Base-by-base conservation (phyloP, 2,329 filamentous ascomycete genomes). In the Nemania sp. region DNA sequence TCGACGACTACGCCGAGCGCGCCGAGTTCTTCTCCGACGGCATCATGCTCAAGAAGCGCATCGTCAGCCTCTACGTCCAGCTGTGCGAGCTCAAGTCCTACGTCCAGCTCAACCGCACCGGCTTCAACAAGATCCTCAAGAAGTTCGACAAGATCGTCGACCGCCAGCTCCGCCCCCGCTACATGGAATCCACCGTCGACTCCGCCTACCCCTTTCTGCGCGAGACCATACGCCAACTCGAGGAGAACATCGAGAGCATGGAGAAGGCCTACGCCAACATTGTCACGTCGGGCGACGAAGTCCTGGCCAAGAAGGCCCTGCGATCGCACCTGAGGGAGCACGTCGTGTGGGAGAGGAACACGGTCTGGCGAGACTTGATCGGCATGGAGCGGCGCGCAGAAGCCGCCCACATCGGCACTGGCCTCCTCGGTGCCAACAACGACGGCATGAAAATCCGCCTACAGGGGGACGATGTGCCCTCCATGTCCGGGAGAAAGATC, bases 341-440 rank as follows among this genome's bases (percentile, higher is more conserved):
- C 71, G 92, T 99, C 17, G 93, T 97, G 0, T 99, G 94, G 95
- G 95, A 99, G 72, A 84, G 94, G 52, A 99, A 99, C 69, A 99
- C 94, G 0, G 94, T 99, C 15, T 99, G 94, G 94, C 81, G 95
- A 74, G 94, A 99, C 66, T 94, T 99, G 84, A 99, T 99, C 69
- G 94, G 93, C 48, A 93, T 99, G 63, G 95, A 99, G 75, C 83
- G 94, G 19, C 92, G 96, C 68, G 91, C 91, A 1, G 93, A 97
- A 73, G 95, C 94, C 7, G 93, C 93, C 7, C 94, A 93, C 63
- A 81, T 99, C 61, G 94, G 94, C 19, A 85, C 89, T 60, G 90
- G 90, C 0, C 79, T 97, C 49, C 82, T 97, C 2, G 92, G 92
- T 4, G 81, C 83, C 22, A 88, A 88, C 28, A 82, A 83, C 15